Conservation (phyloP, 495 filamentous ascomycete genomes). For the Xylaria telfairii region DNA sequence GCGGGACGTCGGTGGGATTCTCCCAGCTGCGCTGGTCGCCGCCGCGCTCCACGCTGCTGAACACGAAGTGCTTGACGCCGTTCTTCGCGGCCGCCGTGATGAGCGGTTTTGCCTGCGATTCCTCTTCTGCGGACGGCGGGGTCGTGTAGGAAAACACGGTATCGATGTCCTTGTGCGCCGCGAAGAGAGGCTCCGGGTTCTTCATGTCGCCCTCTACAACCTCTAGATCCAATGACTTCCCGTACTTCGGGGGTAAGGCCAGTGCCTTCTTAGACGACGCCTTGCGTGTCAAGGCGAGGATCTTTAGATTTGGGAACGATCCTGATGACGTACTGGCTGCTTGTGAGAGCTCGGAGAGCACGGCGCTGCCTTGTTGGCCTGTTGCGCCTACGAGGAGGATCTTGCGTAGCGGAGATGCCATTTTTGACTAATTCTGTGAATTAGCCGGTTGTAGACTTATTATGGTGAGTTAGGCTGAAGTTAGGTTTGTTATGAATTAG, state of each 20-base stretch:
- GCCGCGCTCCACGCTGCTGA: constrained; percentile 71
- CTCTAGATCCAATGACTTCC: constrained; percentile 46
- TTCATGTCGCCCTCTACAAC: constrained; percentile 65
- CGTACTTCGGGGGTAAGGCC: constrained; percentile 45
- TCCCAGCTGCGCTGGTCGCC: constrained; percentile 58
- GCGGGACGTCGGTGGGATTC: constrained; percentile 65
- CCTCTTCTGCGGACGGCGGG: constrained; percentile 54
- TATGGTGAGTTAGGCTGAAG: constrained; percentile 6
- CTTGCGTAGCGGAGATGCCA: constrained; percentile 31
- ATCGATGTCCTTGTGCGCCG: constrained; percentile 50
- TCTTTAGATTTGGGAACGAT: constrained; percentile 50
- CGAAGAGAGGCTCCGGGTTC: constrained; percentile 59
- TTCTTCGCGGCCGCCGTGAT: constrained; percentile 63
- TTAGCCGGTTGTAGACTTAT: constrained; percentile 10
- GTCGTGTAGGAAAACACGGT: constrained; percentile 59
- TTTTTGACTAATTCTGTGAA: constrained; percentile 15
- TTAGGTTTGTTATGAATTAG: neutral
- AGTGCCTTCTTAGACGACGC: constrained; percentile 58
- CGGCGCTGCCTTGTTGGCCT: constrained; percentile 71
- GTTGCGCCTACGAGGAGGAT: constrained; percentile 74
- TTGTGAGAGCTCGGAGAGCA: constrained; percentile 60
- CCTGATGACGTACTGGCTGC: constrained; percentile 42
- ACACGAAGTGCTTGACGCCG: constrained; percentile 65
- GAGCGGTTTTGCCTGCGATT: constrained; percentile 64
- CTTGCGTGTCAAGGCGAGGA: constrained; percentile 75